Evolutionary conservation across 805 yeast species (phyloP).

Genomic region (Kodamaea restingae): DNA sequence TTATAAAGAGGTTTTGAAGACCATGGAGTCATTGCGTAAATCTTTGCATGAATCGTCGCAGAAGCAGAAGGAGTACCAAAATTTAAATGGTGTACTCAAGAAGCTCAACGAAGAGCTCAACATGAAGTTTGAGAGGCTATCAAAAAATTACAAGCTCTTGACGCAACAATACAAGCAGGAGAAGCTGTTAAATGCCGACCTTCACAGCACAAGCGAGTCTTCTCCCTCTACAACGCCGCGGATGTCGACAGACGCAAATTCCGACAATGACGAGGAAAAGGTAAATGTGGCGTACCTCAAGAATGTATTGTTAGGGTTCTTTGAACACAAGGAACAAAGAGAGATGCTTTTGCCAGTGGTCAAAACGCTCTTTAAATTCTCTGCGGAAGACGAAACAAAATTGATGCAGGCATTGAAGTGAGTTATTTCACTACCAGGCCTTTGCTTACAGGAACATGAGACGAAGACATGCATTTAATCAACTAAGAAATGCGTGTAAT

Average conservation of each 20-base stretch:
- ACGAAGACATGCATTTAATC: too few species aligned
- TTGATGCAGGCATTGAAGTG: conserved; percentile 53
- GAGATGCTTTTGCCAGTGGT: conserved; percentile 81
- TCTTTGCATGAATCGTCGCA: conserved; percentile 49
- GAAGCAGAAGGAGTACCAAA: conserved; percentile 54
- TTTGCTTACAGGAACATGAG: too few species aligned
- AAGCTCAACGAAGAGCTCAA: conserved; percentile 63
- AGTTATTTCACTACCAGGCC: too few species aligned
- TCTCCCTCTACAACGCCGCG: too few species aligned
- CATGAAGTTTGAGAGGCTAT: conserved; percentile 60
- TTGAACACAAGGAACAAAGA: conserved; percentile 92
- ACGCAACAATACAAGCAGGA: conserved; percentile 51
- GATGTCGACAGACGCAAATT: conserved; percentile 14
- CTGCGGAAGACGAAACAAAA: conserved; percentile 68
- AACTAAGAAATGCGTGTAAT: too few species aligned
- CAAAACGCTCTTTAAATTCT: conserved; percentile 65
- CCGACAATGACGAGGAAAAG: conserved; percentile 20
- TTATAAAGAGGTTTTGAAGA: conserved; percentile 22
- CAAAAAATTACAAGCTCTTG: conserved; percentile 65
- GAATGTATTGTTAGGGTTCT: conserved; percentile 85
- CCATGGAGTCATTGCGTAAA: conserved; percentile 45
- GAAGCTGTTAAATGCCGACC: conserved; percentile 27
- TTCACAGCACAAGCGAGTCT: conserved; percentile 8
- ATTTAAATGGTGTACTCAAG: conserved; percentile 49
- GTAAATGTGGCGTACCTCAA: conserved; percentile 71